Conservation (phyloP, 306 rosid species). For the Trifolium repens region DNA sequence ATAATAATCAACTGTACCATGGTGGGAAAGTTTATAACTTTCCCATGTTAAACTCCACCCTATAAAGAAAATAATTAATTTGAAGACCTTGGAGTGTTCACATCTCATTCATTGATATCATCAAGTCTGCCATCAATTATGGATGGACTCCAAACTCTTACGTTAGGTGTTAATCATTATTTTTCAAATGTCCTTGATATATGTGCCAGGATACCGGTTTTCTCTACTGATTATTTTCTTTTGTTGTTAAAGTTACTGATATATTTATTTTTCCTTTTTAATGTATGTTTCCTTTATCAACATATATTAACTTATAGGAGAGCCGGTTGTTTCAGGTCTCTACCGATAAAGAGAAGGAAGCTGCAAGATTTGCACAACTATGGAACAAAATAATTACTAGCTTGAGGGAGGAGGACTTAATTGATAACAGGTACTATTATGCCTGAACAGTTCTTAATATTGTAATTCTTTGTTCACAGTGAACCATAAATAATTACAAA, state of each 20-base stretch:
- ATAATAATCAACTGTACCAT: too few relatives aligned
- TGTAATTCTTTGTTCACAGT: constrained; percentile 25
- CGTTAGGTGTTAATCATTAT: not conserved
- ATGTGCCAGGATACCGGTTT: not conserved
- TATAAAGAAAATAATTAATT: not conserved
- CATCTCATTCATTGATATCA: not conserved
- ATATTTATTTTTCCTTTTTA: not conserved
- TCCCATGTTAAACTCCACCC: too few relatives aligned
- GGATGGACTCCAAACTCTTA: not conserved
- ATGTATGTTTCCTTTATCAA: constrained; percentile 4
- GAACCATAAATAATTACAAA: constrained; percentile 18
- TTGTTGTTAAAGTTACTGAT: constrained; percentile 1
- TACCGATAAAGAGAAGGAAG: constrained; percentile 64
- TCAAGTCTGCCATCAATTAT: not conserved
- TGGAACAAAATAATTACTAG: constrained; percentile 90
- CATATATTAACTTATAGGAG: constrained; percentile 16
- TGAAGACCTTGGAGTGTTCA: not conserved
- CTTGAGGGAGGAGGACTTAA: constrained; percentile 94
- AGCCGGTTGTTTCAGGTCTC: constrained; percentile 57
- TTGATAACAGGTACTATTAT: constrained; percentile 67
- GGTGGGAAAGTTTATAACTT: too few relatives aligned
- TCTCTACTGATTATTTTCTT: constrained; percentile 18
- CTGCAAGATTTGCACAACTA: constrained; percentile 91
- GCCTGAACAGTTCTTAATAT: constrained; percentile 26
- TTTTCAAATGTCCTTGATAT: not conserved